Conservation (phyloP, 2,329 filamentous ascomycete species). For the Plectosphaerella sp. region DNA sequence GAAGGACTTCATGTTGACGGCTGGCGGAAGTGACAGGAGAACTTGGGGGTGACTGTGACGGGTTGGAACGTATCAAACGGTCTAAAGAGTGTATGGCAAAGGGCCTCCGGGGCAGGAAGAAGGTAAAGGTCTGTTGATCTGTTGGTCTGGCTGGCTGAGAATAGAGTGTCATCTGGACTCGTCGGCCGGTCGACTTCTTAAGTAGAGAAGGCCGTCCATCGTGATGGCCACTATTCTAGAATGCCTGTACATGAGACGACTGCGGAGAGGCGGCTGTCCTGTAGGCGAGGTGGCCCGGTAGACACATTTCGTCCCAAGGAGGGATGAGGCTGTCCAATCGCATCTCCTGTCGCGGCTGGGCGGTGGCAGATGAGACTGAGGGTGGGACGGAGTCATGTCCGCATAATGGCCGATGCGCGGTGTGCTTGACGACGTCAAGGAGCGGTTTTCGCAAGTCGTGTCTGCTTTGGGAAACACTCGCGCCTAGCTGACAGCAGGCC, state of each 20-base stretch:
- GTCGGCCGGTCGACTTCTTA: neutral
- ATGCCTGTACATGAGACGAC: neutral
- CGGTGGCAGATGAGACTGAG: neutral
- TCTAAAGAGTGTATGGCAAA: neutral
- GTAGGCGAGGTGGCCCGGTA: neutral
- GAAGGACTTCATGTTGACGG: constrained; percentile 11
- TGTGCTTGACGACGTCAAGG: neutral
- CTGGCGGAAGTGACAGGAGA: neutral
- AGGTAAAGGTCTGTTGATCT: neutral
- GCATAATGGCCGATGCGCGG: neutral
- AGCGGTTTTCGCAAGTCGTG: neutral
- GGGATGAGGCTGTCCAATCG: constrained; percentile 1
- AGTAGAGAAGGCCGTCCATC: neutral
- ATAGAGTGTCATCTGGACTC: neutral
- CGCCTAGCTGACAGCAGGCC: constrained; percentile 25
- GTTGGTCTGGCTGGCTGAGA: constrained; percentile 1
- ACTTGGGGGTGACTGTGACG: neutral
- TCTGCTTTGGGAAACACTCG: neutral
- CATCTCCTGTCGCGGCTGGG: neutral
- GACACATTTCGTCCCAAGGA: constrained; percentile 1
- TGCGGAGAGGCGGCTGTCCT: neutral
- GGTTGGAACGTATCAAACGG: constrained; percentile 2
- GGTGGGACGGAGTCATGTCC: neutral
- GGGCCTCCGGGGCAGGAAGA: constrained; percentile 8
- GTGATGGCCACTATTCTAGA: neutral